Evolutionary conservation across 2,329 filamentous ascomycete genomes (phyloP).

Genomic region (Nigrospora osmanthi): DNA sequence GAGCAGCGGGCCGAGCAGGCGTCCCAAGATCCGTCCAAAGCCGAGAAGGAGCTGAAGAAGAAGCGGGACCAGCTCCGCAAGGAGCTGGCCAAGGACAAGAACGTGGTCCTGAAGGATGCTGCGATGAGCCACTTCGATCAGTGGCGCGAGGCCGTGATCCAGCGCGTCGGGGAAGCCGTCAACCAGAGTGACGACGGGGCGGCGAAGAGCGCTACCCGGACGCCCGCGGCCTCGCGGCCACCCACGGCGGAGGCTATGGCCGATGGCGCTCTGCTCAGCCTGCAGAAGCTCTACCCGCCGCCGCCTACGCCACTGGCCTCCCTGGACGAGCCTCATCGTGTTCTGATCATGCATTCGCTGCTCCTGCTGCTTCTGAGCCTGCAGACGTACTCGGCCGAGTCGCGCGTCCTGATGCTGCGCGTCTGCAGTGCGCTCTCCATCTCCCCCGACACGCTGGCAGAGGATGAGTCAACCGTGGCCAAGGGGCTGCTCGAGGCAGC

Average conservation of each 20-base stretch:
- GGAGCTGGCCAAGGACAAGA: constrained; percentile 13
- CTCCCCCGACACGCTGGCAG: constrained; percentile 53
- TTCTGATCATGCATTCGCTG: constrained; percentile 63
- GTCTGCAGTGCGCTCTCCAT: constrained; percentile 66
- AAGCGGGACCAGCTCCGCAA: constrained; percentile 11
- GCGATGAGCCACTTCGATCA: constrained; percentile 18
- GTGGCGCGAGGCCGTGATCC: constrained; percentile 19
- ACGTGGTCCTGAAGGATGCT: constrained; percentile 15
- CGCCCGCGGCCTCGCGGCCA: background rate
- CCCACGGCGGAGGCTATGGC: constrained; percentile 11
- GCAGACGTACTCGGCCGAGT: constrained; percentile 70
- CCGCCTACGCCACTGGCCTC: constrained; percentile 53
- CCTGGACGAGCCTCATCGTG: constrained; percentile 50
- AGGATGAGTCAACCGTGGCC: constrained; percentile 70
- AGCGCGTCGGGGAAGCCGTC: constrained; percentile 18
- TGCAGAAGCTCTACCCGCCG: constrained; percentile 50
- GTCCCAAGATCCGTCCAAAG: background rate
- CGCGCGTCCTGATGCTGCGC: constrained; percentile 62
- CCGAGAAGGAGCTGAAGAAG: constrained; percentile 9
- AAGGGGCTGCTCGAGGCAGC: constrained; percentile 68
- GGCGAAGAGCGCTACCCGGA: background rate
- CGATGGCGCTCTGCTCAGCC: constrained; percentile 19
- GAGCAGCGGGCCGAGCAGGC: background rate
- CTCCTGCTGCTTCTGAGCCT: constrained; percentile 67
- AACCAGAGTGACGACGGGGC: constrained; percentile 13